Evolutionary conservation across 305 asterid genomes (phyloP).

Genomic region (Solanum chacoense): DNA sequence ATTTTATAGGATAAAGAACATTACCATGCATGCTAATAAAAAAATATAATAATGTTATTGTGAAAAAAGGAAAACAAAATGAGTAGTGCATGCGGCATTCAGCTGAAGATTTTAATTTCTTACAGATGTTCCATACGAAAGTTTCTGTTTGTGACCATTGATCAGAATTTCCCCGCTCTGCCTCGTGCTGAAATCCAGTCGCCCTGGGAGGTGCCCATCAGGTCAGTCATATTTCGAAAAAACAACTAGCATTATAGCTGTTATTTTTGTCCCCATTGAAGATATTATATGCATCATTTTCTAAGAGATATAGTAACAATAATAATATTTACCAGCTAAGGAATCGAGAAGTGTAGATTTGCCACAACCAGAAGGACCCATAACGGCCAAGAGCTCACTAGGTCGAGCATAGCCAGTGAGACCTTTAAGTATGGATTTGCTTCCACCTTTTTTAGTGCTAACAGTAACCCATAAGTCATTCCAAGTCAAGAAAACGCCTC

Average conservation of each 20-base stretch:
- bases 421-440: conserved; percentile 23
- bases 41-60: not conserved
- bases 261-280: not conserved
- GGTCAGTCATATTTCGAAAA: not conserved
- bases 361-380: conserved; percentile 34
- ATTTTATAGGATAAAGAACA: not conserved
- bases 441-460: not conserved
- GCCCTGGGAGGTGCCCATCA: conserved; percentile 9
- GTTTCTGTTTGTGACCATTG: conserved; percentile 21
- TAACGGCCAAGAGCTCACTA: conserved; percentile 19
- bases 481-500: conserved; percentile 18
- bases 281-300: not conserved
- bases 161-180: conserved; percentile 24
- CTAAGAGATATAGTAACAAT: not conserved
- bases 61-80: not conserved
- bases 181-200: conserved; percentile 13
- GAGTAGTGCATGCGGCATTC: not conserved
- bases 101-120: not conserved
- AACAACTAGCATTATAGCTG: not conserved
- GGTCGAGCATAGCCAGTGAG: conserved; percentile 27
- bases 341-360: conserved; percentile 27
- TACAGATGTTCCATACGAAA: conserved; percentile 32
- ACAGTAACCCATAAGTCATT: conserved; percentile 22
- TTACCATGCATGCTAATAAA: not conserved
- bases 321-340: conserved; percentile 17